Base-by-base conservation (phyloP, 169 alveolate species). In the Cryptosporidium baileyi region DNA sequence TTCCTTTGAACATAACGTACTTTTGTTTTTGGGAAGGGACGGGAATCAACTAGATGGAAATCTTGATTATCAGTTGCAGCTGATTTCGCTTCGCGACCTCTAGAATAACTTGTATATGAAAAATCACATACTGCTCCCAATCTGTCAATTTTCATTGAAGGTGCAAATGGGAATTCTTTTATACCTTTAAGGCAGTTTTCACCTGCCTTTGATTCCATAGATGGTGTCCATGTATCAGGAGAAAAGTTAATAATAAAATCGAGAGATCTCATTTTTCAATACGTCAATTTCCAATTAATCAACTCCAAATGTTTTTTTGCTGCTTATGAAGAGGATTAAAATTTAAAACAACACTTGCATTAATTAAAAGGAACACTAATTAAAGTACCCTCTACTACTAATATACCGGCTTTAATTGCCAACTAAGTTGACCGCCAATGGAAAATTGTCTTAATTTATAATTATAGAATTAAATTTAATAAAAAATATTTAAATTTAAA, bases 91-190 rank as follows among this genome's bases (percentile, higher is more conserved):
- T 74, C 85, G 17, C 85, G 32, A 15, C 67, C 67, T 36, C 85
- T 74, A 15, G 85, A 74, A 80, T 93, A 92, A 44, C 89, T 92
- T 67, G 90, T 81, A 79, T 63, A 89, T 3, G 96, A 92, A 80
- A 93, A 93, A 82, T 93, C 96, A 32, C 96, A 93, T n/a, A 92
- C 90, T 38, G 91, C 89, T 26, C 93, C 92, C 74, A 91, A 93
- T 34, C 91, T 89, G 47, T 93, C 96, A 45, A 92, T 61, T 89
- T 92, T 93, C 89, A 93, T 88, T 2, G 90, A 88, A 3, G 95
- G 95, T 54, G 93, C 96, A 61, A 93, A 91, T 51, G 95, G 96
- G 51, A 91, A 88, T 54, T 89, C 82, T 80, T 89, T 91, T 60
- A 93, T 79, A 17, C 91, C 85, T 2, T 88, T 89, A 60, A 93